Conservation (phyloP, 352 stramenopile species). For the Pythium plurisporium region DNA sequence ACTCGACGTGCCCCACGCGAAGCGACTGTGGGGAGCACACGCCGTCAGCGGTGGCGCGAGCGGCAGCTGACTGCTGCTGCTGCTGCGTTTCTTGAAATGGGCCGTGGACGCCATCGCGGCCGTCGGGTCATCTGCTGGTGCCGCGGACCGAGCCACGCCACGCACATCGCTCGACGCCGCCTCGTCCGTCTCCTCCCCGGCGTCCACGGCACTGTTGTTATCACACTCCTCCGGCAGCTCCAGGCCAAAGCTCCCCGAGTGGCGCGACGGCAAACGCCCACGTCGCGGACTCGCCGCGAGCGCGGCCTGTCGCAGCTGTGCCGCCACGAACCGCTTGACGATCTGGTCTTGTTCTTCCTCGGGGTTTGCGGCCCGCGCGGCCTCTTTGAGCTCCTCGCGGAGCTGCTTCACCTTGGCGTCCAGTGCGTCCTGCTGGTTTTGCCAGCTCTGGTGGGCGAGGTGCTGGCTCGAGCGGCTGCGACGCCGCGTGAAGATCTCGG, state of each 20-base stretch:
- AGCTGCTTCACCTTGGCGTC: slow-evolving; percentile 21
- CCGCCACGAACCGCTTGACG: slow-evolving; percentile 59
- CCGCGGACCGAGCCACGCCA: too few species aligned
- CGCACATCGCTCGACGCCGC: too few species aligned
- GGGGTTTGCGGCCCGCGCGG: slow-evolving; percentile 13
- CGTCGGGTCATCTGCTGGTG: background rate
- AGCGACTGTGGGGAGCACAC: slow-evolving; percentile 5
- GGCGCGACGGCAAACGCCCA: background rate
- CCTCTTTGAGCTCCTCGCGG: slow-evolving; percentile 17
- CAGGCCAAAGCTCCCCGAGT: slow-evolving; percentile 18
- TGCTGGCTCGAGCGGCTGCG: slow-evolving; percentile 14
- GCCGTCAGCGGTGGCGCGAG: slow-evolving; percentile 6
- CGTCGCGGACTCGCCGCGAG: background rate
- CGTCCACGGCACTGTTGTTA: slow-evolving; percentile 21
- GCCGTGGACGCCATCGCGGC: background rate
- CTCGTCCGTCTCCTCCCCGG: slow-evolving; percentile 2
- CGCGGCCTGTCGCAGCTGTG: slow-evolving; percentile 48
- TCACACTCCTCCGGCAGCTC: slow-evolving; percentile 22
- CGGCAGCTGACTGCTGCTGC: background rate
- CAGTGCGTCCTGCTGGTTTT: slow-evolving; percentile 16
- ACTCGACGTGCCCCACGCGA: slow-evolving; percentile 3
- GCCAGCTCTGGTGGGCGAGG: background rate
- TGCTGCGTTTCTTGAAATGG: background rate
- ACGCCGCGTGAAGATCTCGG: slow-evolving; percentile 10
- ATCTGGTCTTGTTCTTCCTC: slow-evolving; percentile 55